Evolutionary conservation across 257 asterid genomes (phyloP).

Genomic region (Verbascum thapsus): DNA sequence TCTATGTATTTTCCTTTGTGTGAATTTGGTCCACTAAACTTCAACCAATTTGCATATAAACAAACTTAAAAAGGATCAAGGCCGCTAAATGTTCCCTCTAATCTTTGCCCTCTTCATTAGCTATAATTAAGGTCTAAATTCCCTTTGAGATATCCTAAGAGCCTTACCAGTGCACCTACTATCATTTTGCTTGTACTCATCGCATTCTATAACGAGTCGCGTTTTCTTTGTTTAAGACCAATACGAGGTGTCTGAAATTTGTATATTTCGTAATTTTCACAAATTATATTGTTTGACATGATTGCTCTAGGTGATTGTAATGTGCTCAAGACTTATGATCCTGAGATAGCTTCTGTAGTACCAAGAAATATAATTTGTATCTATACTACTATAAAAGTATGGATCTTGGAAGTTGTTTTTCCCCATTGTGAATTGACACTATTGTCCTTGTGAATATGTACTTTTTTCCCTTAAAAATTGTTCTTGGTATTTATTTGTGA

Average conservation of each 20-base stretch:
- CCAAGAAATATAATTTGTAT: not conserved
- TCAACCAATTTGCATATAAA: not conserved
- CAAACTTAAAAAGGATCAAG: not conserved
- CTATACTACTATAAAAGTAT: too few species aligned
- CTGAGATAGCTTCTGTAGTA: not conserved
- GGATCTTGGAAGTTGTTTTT: too few species aligned
- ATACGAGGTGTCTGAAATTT: not conserved
- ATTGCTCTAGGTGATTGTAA: not conserved
- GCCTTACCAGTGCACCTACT: too few species aligned
- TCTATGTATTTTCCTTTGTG: not conserved
- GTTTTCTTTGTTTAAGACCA: constrained; percentile 4
- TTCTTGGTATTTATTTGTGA: too few species aligned
- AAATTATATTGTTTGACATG: too few species aligned
- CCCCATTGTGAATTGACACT: too few species aligned
- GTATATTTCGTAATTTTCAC: not conserved
- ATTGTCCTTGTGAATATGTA: too few species aligned
- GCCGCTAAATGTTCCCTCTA: not conserved
- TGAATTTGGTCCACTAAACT: not conserved
- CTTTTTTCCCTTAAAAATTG: too few species aligned
- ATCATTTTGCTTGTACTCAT: too few species aligned
- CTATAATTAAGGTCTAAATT: too few species aligned
- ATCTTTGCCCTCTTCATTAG: too few species aligned
- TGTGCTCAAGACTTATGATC: not conserved
- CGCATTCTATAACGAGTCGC: not conserved
- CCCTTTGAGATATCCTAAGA: too few species aligned